These are phyloP conservation scores for Aspergillus sp. DNA, from an alignment of 2,329 filamentous ascomycete genomes.

Conservation along the genomic window DNA sequence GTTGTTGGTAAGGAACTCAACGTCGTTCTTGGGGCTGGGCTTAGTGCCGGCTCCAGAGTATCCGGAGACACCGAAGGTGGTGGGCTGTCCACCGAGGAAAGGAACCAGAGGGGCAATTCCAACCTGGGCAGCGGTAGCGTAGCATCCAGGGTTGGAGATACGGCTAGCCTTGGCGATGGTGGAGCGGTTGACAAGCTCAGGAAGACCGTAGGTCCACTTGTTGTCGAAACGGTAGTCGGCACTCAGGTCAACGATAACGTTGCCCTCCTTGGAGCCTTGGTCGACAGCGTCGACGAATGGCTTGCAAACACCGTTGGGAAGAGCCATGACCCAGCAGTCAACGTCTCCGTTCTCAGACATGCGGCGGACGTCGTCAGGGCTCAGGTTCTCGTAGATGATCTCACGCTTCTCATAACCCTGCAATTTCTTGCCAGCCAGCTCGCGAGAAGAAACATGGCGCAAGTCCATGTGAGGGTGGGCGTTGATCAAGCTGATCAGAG, in stretches of 20 bases:
- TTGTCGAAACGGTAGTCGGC: slow-evolving; percentile 90
- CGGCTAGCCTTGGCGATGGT: slow-evolving; percentile 73
- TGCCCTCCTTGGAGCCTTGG: slow-evolving; percentile 61
- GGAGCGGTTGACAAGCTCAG: slow-evolving; percentile 73
- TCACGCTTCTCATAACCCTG: slow-evolving; percentile 87
- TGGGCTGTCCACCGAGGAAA: slow-evolving; percentile 72
- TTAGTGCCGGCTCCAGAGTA: slow-evolving; percentile 96
- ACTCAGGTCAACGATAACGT: slow-evolving; percentile 87
- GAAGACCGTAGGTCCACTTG: slow-evolving; percentile 84
- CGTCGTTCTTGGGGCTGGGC: slow-evolving; percentile 89
- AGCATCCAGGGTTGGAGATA: slow-evolving; percentile 92
- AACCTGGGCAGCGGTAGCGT: slow-evolving; percentile 87
- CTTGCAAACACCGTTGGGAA: slow-evolving; percentile 92
- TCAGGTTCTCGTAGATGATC: slow-evolving; percentile 87
- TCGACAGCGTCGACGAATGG: slow-evolving; percentile 88
- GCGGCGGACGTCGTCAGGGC: slow-evolving; percentile 75
- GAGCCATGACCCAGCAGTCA: slow-evolving; percentile 96
- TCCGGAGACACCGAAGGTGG: slow-evolving; percentile 84
- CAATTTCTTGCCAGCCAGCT: slow-evolving; percentile 80
- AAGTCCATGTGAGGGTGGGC: slow-evolving; percentile 86
- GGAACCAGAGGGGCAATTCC: slow-evolving; percentile 78
- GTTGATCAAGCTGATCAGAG: slow-evolving; percentile 81
- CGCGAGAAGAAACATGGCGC: slow-evolving; percentile 85
- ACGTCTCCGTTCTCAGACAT: slow-evolving; percentile 82
- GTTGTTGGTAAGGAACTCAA: slow-evolving; percentile 76